Conservation (phyloP, 192 early-diverging fungal species). For the Umbelopsis ramanniana region DNA sequence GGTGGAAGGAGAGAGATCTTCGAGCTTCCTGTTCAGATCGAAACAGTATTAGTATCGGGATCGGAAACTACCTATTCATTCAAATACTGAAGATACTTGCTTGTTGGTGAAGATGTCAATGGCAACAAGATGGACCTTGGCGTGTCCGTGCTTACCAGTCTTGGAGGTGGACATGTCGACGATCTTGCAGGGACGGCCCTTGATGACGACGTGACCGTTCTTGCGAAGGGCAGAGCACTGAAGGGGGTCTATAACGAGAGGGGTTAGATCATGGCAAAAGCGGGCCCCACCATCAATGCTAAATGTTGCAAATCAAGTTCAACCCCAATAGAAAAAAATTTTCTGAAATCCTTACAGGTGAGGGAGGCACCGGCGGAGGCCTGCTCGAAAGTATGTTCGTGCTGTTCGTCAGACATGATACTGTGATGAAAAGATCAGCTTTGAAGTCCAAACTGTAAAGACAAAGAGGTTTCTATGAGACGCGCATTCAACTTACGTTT, state of each 20-base stretch:
- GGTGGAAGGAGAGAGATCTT: conserved; percentile 99
- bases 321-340: neutral
- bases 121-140: conserved; percentile 96
- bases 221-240: conserved; percentile 99
- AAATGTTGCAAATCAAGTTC: neutral
- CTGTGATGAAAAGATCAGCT: conserved; percentile 19
- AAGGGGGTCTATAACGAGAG: conserved; percentile 65
- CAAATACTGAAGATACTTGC: conserved; percentile 32
- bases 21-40: conserved; percentile 70
- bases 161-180: conserved; percentile 99
- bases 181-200: conserved; percentile 99
- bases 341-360: conserved; percentile 58
- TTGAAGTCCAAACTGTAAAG: neutral
- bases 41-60: neutral
- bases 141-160: conserved; percentile 99
- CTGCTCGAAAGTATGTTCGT: conserved; percentile 75
- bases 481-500: conserved; percentile 8
- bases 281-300: neutral
- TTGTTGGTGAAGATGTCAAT: conserved; percentile 98
- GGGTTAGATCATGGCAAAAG: neutral
- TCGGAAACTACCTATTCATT: neutral
- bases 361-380: conserved; percentile 84
- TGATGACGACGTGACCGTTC: conserved; percentile 97
- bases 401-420: conserved; percentile 66
- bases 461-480: neutral